phyloP scores from a whole-genome alignment of 1,139 yeast species.

The Pneumocystis canis region DNA sequence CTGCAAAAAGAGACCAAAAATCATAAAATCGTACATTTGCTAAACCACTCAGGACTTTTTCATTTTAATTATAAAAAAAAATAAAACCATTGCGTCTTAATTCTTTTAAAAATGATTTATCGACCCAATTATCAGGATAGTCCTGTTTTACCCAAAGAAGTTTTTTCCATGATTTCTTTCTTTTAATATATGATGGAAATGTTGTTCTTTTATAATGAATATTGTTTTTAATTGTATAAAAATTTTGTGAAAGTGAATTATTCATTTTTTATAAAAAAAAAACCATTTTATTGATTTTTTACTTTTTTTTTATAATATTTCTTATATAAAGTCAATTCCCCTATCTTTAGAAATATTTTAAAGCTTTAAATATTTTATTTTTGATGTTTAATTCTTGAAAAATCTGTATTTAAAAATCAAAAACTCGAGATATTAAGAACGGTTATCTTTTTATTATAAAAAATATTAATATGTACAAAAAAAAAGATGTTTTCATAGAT shows the following conservation, averaged over 20 bases:
- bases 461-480: no score
- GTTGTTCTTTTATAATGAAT: background rate
- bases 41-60: background rate
- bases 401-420: no score
- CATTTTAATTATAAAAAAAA: background rate
- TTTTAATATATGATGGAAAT: background rate
- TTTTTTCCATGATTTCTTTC: constrained; percentile 49
- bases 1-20: constrained; percentile 46
- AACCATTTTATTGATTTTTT: background rate
- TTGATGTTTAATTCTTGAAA: no score
- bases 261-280: background rate
- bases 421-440: no score
- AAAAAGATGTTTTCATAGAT: no score
- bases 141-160: constrained; percentile 77
- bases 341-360: no score
- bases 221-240: background rate
- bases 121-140: constrained; percentile 86
- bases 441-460: no score
- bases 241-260: background rate
- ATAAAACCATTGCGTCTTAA: constrained; percentile 43
- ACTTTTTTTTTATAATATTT: background rate
- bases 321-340: no score
- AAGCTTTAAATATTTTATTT: no score
- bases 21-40: constrained; percentile 57
- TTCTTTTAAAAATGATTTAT: constrained; percentile 60